Evolutionary conservation across 352 stramenopile genomes (phyloP).

Genomic region (Pythium brachiatum): DNA sequence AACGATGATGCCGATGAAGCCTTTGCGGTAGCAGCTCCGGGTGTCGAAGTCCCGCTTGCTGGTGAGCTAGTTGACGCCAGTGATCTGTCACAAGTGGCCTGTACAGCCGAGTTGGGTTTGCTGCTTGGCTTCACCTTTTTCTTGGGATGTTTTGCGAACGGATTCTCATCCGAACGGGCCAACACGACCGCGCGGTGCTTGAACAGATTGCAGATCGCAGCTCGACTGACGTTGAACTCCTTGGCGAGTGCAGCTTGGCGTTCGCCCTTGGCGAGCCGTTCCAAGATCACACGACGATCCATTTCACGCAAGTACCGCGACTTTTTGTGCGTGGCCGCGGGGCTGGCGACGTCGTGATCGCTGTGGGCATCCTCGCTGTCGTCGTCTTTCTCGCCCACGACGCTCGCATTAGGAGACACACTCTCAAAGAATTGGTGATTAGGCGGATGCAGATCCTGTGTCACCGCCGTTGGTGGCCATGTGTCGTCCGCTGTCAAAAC

Average conservation of each 20-base stretch:
- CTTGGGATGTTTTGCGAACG: slow-evolving; percentile 45
- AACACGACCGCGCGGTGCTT: slow-evolving; percentile 44
- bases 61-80: not conserved
- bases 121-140: slow-evolving; percentile 9
- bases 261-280: slow-evolving; percentile 38
- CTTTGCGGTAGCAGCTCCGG: not conserved
- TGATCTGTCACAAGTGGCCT: not conserved
- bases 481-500: not conserved
- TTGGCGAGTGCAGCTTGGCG: slow-evolving; percentile 51
- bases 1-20: not conserved
- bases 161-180: slow-evolving; percentile 38
- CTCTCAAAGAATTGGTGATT: not conserved
- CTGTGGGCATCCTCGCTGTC: not conserved
- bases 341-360: not conserved
- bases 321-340: not conserved
- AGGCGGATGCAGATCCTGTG: not conserved
- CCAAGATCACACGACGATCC: slow-evolving; percentile 44
- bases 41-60: not conserved
- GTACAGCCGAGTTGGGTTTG: not conserved
- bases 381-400: not conserved
- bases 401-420: not conserved
- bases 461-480: not conserved
- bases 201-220: slow-evolving; percentile 59
- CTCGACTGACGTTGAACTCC: slow-evolving; percentile 54
- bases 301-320: slow-evolving; percentile 40